phyloP scores from a whole-genome alignment of 371 early-diverging fungal genomes.

The Basidiobolus meristosporus region DNA sequence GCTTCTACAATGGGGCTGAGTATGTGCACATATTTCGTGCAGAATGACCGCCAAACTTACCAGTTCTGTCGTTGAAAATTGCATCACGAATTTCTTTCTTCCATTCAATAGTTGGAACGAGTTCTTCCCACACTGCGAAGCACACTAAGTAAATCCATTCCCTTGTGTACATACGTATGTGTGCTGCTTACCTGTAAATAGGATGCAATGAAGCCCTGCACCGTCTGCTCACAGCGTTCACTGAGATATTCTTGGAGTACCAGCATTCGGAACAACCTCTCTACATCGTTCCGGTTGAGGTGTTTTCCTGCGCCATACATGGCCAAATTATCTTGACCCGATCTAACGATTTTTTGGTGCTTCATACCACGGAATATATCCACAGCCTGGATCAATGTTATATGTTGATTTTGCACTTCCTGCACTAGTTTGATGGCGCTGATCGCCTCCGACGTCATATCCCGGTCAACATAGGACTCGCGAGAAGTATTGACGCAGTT shows the following conservation, averaged over 20 bases:
- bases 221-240: constrained; percentile 28
- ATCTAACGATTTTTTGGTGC: constrained; percentile 22
- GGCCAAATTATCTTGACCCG: constrained; percentile 20
- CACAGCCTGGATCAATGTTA: constrained; percentile 52
- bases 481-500: constrained; percentile 47
- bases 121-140: not conserved
- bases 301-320: constrained; percentile 42
- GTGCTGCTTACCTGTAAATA: not conserved
- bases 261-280: constrained; percentile 43
- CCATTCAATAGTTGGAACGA: not conserved
- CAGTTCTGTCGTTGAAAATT: not conserved
- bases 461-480: constrained; percentile 10
- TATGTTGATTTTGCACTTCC: constrained; percentile 16
- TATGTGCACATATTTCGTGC: not conserved
- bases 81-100: not conserved
- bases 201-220: constrained; percentile 14
- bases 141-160: not conserved
- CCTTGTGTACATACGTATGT: not conserved
- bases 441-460: constrained; percentile 34
- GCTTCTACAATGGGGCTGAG: not conserved
- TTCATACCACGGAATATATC: constrained; percentile 68
- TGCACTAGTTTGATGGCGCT: constrained; percentile 23
- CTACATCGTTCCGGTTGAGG: constrained; percentile 28
- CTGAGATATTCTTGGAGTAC: constrained; percentile 28
- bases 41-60: not conserved